Evolutionary conservation across 331 rosid species (phyloP), one percentile per base, ranked within the genome.

Genomic region (Spiraea crenata): DNA sequence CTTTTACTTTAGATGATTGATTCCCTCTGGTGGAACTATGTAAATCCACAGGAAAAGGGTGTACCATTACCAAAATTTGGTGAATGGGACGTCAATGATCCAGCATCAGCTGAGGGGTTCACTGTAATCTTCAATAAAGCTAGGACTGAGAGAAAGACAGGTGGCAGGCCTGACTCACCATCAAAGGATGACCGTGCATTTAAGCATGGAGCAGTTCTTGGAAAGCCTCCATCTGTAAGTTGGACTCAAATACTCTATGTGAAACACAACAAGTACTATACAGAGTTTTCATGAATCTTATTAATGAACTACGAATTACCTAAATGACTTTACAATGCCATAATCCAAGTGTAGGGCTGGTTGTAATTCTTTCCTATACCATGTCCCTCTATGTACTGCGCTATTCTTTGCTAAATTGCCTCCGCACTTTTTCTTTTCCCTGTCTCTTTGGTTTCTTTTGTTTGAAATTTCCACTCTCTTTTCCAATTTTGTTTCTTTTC

Each of bases 71-170:
- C 96, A 7, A 90, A 90, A 84, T 91, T 91, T 62, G 97, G 96
- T 34, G 97, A 89, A 65, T 91, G 97, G 96, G 91, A 91, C 61
- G 93, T 89, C 62, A 91, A 85, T 59, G 91, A 91, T 67, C 93
- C 93, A 2, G 81, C 97, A 37, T 87, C 97, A 0, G 96, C 93
- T 7, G 91, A 84, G 77, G 91, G 92, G 39, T 91, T 89, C 84
- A 85, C 97, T 0, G 91, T 81, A 7, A 89, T 91, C 78, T 89
- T 91, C 81, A 91, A 82, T 76, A 89, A 89, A 82, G 93, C 96
- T 39, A 78, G 91, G 69, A 80, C 85, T 60, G 97, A 91, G 83
- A 89, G 71, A 75, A 89, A 76, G 84, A 70, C 76, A 1, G 89
- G 85, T 69, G 82, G 81, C 31, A 69, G 82, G 71, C 49, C 71